These are phyloP conservation scores for Thielaviopsis euricoi DNA, from an alignment of 2,329 filamentous ascomycete genomes.

Conservation along the genomic window DNA sequence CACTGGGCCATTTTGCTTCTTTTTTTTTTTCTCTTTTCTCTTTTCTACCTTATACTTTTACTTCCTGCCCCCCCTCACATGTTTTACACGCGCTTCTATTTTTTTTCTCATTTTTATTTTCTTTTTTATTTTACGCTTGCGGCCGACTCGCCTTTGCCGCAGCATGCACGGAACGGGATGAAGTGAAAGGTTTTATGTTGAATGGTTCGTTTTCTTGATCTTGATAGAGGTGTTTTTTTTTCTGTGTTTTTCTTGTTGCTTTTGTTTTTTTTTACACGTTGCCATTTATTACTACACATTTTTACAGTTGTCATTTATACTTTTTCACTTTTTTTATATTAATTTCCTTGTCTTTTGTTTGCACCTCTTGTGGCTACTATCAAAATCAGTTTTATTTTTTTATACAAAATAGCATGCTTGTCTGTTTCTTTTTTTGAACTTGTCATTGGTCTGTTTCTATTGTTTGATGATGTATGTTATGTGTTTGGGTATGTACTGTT, in stretches of 20 bases:
- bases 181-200: constrained; percentile 2
- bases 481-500: too few species aligned
- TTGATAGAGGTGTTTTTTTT: background rate
- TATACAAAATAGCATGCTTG: background rate
- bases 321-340: background rate
- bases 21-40: background rate
- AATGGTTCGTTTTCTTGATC: background rate
- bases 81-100: constrained; percentile 14
- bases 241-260: background rate
- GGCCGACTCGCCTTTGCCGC: background rate
- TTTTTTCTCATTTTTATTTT: constrained; percentile 16
- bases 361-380: background rate
- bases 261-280: background rate
- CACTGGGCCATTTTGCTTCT: too few species aligned
- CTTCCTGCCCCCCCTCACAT: background rate
- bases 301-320: background rate
- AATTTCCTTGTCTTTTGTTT: background rate
- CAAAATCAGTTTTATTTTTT: background rate
- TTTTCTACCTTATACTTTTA: background rate
- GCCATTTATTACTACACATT: background rate
- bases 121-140: constrained; percentile 14
- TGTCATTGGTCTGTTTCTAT: background rate
- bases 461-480: background rate
- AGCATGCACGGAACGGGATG: background rate
- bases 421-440: background rate